These are phyloP conservation scores for Neurospora sp. DNA, from an alignment of 495 filamentous ascomycete genomes.

Conservation along the genomic window DNA sequence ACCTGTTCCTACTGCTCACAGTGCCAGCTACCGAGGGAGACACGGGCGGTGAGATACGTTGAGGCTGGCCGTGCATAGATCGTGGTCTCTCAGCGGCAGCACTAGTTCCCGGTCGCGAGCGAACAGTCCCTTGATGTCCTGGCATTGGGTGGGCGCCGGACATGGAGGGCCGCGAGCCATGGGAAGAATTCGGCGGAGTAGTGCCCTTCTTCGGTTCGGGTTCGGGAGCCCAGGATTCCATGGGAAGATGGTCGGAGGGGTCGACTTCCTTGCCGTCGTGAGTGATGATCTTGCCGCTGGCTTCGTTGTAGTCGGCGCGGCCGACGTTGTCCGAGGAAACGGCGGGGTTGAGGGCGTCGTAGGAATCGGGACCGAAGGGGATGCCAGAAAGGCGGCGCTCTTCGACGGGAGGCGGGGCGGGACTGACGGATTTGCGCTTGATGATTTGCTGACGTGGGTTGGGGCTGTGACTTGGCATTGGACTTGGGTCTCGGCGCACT, in stretches of 20 bases:
- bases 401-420: slow-evolving; percentile 49
- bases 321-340: slow-evolving; percentile 23
- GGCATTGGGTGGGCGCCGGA: slow-evolving; percentile 38
- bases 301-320: slow-evolving; percentile 31
- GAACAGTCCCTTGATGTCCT: background rate
- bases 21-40: slow-evolving; percentile 11
- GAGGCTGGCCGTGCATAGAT: slow-evolving; percentile 3
- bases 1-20: slow-evolving; percentile 38
- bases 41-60: slow-evolving; percentile 3
- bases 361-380: slow-evolving; percentile 87
- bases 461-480: slow-evolving; percentile 18
- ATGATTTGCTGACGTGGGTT: slow-evolving; percentile 39
- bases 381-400: slow-evolving; percentile 48
- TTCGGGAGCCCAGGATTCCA: slow-evolving; percentile 87
- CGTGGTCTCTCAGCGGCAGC: slow-evolving; percentile 8
- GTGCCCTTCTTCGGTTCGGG: slow-evolving; percentile 61
- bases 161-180: slow-evolving; percentile 32
- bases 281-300: slow-evolving; percentile 58
- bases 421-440: slow-evolving; percentile 68
- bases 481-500: slow-evolving; percentile 13
- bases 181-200: slow-evolving; percentile 36
- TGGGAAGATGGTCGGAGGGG: slow-evolving; percentile 84
- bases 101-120: background rate
- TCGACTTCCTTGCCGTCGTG: slow-evolving; percentile 82
- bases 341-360: slow-evolving; percentile 60